Conservation (phyloP, 306 rosid species). For the Quercus alba region DNA sequence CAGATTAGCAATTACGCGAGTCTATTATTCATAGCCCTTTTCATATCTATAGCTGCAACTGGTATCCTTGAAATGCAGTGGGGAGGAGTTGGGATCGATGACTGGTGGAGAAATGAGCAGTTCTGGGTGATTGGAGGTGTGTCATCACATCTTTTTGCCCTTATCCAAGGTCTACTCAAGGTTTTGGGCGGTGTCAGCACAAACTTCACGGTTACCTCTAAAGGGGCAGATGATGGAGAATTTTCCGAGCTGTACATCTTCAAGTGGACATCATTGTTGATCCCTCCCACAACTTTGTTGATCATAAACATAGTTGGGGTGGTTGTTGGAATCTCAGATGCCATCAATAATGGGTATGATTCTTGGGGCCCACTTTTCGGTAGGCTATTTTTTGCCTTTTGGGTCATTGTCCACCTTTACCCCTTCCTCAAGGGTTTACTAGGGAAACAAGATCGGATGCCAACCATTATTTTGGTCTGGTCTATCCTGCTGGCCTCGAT, state of each 20-base stretch:
- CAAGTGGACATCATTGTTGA: constrained; percentile 90
- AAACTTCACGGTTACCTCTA: constrained; percentile 89
- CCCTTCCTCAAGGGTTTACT: constrained; percentile 92
- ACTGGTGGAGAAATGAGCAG: constrained; percentile 99
- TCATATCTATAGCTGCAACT: constrained; percentile 86
- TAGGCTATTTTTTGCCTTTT: constrained; percentile 87
- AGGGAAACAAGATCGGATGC: constrained; percentile 83
- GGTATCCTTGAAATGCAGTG: constrained; percentile 96
- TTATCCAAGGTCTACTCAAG: constrained; percentile 86
- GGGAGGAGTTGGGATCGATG: constrained; percentile 91
- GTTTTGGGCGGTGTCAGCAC: constrained; percentile 94
- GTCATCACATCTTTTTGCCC: constrained; percentile 90
- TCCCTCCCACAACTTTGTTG: constrained; percentile 76
- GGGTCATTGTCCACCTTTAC: constrained; percentile 92
- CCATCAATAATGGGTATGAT: constrained; percentile 93
- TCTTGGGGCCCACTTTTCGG: constrained; percentile 98
- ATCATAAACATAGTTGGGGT: constrained; percentile 85
- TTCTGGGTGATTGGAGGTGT: constrained; percentile 98
- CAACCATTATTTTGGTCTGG: constrained; percentile 91
- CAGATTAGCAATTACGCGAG: constrained; percentile 99
- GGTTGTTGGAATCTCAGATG: constrained; percentile 80
- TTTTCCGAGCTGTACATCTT: constrained; percentile 90
- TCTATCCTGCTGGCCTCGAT: constrained; percentile 85
- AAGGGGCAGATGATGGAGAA: constrained; percentile 93
- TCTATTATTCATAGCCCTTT: constrained; percentile 82